A percentile compares a stretch with the other conserved stretches of the same genome.
Evolutionary conservation across 73 alveolate genomes (phyloP).

Genomic region (Urostyla sp.): DNA sequence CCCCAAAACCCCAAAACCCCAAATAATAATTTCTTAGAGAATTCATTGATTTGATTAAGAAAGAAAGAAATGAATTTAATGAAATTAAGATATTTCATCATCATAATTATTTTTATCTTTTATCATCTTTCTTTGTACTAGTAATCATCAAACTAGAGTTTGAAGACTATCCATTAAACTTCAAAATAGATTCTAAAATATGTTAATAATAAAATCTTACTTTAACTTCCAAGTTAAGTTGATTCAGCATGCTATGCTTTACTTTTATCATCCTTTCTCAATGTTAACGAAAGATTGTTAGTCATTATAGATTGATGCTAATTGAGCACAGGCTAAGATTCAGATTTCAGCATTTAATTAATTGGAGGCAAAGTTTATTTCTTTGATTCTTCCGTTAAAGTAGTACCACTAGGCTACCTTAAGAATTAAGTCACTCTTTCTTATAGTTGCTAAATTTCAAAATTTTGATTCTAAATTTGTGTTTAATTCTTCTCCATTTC

Average conservation of each 20-base stretch:
- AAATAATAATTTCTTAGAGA: no score
- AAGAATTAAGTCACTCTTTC: slow-evolving; percentile 53
- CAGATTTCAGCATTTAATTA: slow-evolving; percentile 40
- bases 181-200: slow-evolving; percentile 14
- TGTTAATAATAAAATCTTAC: neutral
- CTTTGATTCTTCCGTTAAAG: neutral
- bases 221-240: no score
- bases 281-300: slow-evolving; percentile 3
- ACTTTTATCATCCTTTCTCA: slow-evolving; percentile 37
- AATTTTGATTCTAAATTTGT: slow-evolving; percentile 48
- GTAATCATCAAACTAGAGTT: slow-evolving; percentile 9
- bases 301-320: neutral
- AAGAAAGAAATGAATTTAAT: no score
- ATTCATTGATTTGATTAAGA: no score
- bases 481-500: slow-evolving; percentile 62
- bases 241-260: no score
- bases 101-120: slow-evolving; percentile 29
- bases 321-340: slow-evolving; percentile 38
- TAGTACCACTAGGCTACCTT: slow-evolving; percentile 47
- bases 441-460: slow-evolving; percentile 45
- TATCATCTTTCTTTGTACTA: slow-evolving; percentile 29
- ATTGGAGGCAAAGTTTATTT: slow-evolving; percentile 39
- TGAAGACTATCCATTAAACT: slow-evolving; percentile 25
- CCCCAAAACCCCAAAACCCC: no score
- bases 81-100: no score